Evolutionary conservation across 805 yeast genomes (phyloP).

Genomic region (Kazachstania taianensis): DNA sequence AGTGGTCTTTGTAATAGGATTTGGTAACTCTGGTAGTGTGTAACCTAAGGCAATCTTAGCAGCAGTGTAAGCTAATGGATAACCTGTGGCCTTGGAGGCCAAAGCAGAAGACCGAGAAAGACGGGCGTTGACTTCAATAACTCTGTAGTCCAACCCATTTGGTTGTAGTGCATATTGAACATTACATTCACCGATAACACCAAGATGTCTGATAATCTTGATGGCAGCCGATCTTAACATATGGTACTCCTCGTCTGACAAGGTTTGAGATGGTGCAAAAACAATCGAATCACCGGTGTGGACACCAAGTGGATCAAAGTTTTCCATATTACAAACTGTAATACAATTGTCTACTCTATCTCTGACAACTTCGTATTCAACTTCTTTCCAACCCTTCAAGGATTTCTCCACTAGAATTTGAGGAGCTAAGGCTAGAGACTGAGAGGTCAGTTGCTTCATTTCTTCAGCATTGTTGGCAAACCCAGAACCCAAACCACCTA

Average conservation of each 20-base stretch:
- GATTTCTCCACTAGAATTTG: constrained; percentile 96
- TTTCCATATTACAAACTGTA: constrained; percentile 98
- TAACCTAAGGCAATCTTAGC: constrained; percentile 93
- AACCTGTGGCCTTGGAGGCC: constrained; percentile 98
- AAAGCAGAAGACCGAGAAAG: constrained; percentile 94
- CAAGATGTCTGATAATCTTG: constrained; percentile 92
- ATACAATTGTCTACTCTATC: constrained; percentile 95
- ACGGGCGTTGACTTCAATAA: constrained; percentile 95
- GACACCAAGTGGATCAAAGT: constrained; percentile 94
- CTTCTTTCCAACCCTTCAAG: constrained; percentile 97
- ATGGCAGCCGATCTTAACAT: constrained; percentile 97
- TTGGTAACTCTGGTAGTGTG: constrained; percentile 89
- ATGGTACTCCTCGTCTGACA: constrained; percentile 94
- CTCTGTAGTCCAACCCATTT: constrained; percentile 89
- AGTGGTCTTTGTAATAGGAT: constrained; percentile 93
- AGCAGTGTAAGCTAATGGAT: constrained; percentile 97
- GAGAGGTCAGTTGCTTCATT: constrained; percentile 77
- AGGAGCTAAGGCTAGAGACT: constrained; percentile 81
- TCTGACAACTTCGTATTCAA: constrained; percentile 96
- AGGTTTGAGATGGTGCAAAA: constrained; percentile 96
- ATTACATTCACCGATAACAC: constrained; percentile 98
- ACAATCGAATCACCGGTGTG: constrained; percentile 99
- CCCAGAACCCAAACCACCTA: constrained; percentile 97
- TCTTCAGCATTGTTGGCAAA: constrained; percentile 81
- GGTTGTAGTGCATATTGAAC: constrained; percentile 96